These are phyloP conservation scores for Coemansia sp. DNA, from an alignment of 192 early-diverging fungal genomes.

Conservation along the genomic window DNA sequence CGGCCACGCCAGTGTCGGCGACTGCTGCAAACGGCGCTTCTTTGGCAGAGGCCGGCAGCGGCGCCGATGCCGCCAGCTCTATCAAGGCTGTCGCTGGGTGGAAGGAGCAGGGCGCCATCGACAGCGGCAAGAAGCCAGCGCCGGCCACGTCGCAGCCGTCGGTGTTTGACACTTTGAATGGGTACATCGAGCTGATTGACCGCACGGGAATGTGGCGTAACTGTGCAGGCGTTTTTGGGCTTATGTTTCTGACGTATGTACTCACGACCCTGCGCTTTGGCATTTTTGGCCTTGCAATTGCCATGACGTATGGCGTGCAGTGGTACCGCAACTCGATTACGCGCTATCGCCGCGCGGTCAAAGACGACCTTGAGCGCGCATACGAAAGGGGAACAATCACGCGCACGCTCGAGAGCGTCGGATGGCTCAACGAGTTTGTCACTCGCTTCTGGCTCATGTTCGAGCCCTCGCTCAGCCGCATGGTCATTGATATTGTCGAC, in stretches of 20 bases:
- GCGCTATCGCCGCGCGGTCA: slow-evolving; percentile 63
- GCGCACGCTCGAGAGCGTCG: slow-evolving; percentile 62
- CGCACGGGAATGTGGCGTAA: slow-evolving; percentile 53
- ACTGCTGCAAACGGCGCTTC: not conserved
- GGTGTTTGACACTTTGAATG: slow-evolving; percentile 36
- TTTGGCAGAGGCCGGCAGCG: not conserved
- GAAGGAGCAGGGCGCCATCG: slow-evolving; percentile 51
- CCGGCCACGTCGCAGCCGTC: slow-evolving; percentile 34
- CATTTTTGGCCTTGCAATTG: slow-evolving; percentile 45
- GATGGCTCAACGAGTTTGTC: slow-evolving; percentile 90
- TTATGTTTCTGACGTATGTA: slow-evolving; percentile 52
- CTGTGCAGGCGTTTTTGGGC: slow-evolving; percentile 52
- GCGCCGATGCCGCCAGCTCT: not conserved
- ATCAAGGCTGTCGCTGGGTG: slow-evolving; percentile 36
- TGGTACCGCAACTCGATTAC: slow-evolving; percentile 73
- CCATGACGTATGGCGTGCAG: slow-evolving; percentile 53
- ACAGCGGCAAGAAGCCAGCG: slow-evolving; percentile 48
- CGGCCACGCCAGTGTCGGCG: not conserved
- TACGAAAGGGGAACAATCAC: slow-evolving; percentile 54
- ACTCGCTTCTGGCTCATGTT: slow-evolving; percentile 86
- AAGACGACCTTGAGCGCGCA: slow-evolving; percentile 69
- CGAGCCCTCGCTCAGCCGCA: slow-evolving; percentile 78
- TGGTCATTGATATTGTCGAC: slow-evolving; percentile 70
- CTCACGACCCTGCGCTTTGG: slow-evolving; percentile 49
- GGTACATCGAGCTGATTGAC: slow-evolving; percentile 52